Evolutionary conservation across 768 basidiomycete genomes (phyloP), one percentile per base, ranked within the genome.

Genomic region (Boletus huronensis): DNA sequence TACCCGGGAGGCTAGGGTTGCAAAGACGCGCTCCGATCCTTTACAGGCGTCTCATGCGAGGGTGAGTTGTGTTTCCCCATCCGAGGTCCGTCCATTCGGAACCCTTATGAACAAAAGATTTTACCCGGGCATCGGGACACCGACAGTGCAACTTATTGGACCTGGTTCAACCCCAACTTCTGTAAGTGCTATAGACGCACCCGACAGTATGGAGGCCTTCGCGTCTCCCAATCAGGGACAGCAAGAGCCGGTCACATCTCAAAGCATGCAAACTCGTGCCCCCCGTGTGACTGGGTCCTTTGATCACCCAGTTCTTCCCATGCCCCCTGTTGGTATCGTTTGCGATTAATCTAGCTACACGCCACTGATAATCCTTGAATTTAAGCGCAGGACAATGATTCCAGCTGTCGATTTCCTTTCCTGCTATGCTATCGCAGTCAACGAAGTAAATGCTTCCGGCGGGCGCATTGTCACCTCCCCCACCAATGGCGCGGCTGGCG

Each of bases 401-500:
- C 93, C 93, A 0, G 93, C 92, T 1, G 84, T 98, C 72, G 94
- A 98, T 65, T 95, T 94, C 65, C 74, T 98, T 55, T 90, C 88
- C 1, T 92, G 91, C 57, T 98, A 97, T 70, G 95, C 93, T 3
- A 95, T 94, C 50, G 91, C 92, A 17, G 93, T 94, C 13, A 96
- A 96, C 64, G 95, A 97, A 69, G 93, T 96, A 13, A 97, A 96
- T 64, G 94, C 94, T 5, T 80, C 83, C 29, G 94, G 95, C 0
- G 95, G 95, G 0, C 80, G 95, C 31, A 96, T 98, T 49, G 95
- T 98, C 43, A 98, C 95, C 2, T 90, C 90, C 6, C 95, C 91
- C 3, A 95, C 94, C 6, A 94, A 94, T 65, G 95, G 95, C 41
- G 93, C 94, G 0, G 88, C 89, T 10, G 96, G 95, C 7, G 89